A percentile compares a stretch with the other conserved stretches of the same genome.
phyloP scores from a whole-genome alignment of 2,329 filamentous ascomycete species.

The Fusarium sp. region DNA sequence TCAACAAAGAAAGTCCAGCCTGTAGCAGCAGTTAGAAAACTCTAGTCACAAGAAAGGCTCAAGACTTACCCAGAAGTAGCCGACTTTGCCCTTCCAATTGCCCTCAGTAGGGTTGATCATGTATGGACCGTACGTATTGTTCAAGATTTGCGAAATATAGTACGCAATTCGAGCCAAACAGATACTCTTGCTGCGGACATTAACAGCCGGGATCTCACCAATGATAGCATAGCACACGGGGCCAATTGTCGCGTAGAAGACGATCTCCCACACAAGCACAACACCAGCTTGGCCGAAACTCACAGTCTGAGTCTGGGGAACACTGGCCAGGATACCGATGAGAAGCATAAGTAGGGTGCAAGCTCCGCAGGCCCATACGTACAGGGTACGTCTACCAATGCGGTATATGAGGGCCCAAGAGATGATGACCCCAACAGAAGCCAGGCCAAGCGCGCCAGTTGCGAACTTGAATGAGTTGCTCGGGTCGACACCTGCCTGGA shows the following conservation, averaged over 20 bases:
- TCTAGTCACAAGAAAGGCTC: rapidly evolving
- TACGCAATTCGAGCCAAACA: conserved; percentile 57
- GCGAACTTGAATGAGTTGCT: conserved; percentile 59
- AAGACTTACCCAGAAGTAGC: conserved; percentile 48
- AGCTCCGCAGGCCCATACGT: conserved; percentile 57
- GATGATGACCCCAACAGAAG: conserved; percentile 60
- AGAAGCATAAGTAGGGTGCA: conserved; percentile 59
- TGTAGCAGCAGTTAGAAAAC: background rate
- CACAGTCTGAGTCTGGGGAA: conserved; percentile 40
- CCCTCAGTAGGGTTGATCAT: conserved; percentile 54
- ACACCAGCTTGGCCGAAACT: conserved; percentile 58
- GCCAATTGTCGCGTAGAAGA: conserved; percentile 61
- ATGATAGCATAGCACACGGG: conserved; percentile 62
- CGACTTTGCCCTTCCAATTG: conserved; percentile 56
- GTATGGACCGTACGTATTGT: conserved; percentile 52
- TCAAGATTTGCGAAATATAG: conserved; percentile 49
- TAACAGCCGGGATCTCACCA: conserved; percentile 59
- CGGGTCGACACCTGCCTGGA: conserved; percentile 60
- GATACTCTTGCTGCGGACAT: conserved; percentile 60
- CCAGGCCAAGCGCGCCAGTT: conserved; percentile 58
- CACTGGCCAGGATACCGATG: conserved; percentile 53
- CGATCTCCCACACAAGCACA: conserved; percentile 61
- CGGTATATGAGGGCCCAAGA: conserved; percentile 56
- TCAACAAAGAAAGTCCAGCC: conserved; percentile 49
- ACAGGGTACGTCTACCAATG: conserved; percentile 61